Evolutionary conservation across 352 stramenopile species (phyloP).

Genomic region (Pythium pectinolyticum): DNA sequence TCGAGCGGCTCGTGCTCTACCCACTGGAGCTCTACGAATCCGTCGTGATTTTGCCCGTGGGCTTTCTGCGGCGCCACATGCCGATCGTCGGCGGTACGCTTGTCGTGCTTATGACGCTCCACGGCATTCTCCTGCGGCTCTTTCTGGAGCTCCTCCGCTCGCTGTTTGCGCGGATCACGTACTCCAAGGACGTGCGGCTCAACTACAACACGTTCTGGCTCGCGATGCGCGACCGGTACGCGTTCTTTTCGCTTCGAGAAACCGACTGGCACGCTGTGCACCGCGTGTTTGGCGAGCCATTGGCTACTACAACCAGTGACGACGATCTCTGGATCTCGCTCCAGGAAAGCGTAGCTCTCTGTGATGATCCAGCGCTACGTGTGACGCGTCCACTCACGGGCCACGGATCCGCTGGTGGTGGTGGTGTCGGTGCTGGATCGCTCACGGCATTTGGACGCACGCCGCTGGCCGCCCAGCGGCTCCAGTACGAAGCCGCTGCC

Average conservation of each 20-base stretch:
- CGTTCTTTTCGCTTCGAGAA: constrained; percentile 43
- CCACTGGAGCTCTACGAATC: constrained; percentile 78
- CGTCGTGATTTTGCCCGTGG: constrained; percentile 70
- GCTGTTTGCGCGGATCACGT: constrained; percentile 70
- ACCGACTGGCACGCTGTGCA: constrained; percentile 72
- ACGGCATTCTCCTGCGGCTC: constrained; percentile 69
- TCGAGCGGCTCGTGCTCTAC: constrained; percentile 59
- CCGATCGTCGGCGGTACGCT: constrained; percentile 69
- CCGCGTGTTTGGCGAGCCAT: constrained; percentile 68
- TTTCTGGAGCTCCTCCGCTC: constrained; percentile 63
- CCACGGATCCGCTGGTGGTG: constrained; percentile 5
- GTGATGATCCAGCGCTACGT: constrained; percentile 63
- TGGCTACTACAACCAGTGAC: constrained; percentile 60
- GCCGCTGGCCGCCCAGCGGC: constrained; percentile 28
- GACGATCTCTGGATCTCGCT: constrained; percentile 82
- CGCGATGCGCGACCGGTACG: constrained; percentile 70
- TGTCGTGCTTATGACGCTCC: constrained; percentile 76
- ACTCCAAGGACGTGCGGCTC: constrained; percentile 56
- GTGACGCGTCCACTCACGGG: constrained; percentile 32
- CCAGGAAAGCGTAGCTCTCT: constrained; percentile 70
- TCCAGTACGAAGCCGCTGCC: constrained; percentile 36
- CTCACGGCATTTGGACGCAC: constrained; percentile 38
- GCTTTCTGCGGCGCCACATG: constrained; percentile 73
- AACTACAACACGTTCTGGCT: constrained; percentile 79
- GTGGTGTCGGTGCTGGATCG: neutral